Base-by-base conservation (phyloP, 164 flowering plant species). In the Saururus chinensis region DNA sequence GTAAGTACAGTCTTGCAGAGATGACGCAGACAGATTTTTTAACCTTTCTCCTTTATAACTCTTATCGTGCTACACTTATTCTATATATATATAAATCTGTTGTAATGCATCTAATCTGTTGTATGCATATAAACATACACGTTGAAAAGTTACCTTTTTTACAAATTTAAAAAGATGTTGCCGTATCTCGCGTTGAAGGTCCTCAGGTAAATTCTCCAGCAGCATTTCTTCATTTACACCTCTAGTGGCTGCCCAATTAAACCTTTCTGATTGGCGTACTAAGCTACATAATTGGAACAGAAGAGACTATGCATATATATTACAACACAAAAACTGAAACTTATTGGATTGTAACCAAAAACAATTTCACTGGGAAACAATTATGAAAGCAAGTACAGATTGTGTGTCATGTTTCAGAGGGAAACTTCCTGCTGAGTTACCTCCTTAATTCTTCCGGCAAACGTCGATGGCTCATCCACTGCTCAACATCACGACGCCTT, bases 141-240 rank as follows among this genome's bases (percentile, higher is more conserved):
- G 45, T 17, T 57, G 45, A 57, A 57, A 19, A 30, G 25, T 71
- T 62, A 90, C 97, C 60, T 84, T 82, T 66, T 83, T 76, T 51
- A 87, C 68, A 77, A 91, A 84, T 58, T 75, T 84, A 73, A 81
- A 84, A 64, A 86, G 89, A 69, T 88, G 96, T 22, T 80, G 82
- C 49, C 95, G 76, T 71, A 86, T 87, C n/a, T 91, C 85, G 73
- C 84, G 82, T 70, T 88, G 98, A 45, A 91, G 82, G 65, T 91
- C 92, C 70, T 91, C 98, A 10, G 96, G 95, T 62, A 91, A 66
- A 63, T 79, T 81, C 66, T 76, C 87, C 62, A 88, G 25, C 25
- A 88, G 75, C 62, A 70, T 56, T 70, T 82, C 96, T 81, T 88
- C 98, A 71, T 88, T 79, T 41, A 84, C 84, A 26, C 95, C 95